Conservation (phyloP, 1,284 basidiomycete genomes). For the Ceratobasidium theobromae region DNA sequence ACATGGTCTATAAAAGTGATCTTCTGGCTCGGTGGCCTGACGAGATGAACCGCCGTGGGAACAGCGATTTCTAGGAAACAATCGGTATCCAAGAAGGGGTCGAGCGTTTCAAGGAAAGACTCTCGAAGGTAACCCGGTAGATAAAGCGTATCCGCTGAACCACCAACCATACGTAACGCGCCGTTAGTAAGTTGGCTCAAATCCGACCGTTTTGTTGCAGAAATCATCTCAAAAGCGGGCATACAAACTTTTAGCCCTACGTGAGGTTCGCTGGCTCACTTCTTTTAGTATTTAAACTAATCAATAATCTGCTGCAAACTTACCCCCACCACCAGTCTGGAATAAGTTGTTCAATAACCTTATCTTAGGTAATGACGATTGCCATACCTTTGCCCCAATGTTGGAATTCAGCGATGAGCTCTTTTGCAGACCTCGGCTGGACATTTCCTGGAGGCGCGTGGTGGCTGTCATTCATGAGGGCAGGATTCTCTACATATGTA, state of each 20-base stretch:
- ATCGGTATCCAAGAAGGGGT: conserved; percentile 50
- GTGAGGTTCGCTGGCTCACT: conserved; percentile 38
- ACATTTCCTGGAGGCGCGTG: conserved; percentile 33
- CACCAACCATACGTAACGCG: conserved; percentile 49
- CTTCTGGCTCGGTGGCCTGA: conserved; percentile 45
- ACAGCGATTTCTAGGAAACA: conserved; percentile 55
- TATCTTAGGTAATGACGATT: no score
- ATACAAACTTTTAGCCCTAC: conserved; percentile 51
- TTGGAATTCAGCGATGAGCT: conserved; percentile 25
- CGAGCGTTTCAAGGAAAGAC: conserved; percentile 49
- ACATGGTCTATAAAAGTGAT: conserved; percentile 53
- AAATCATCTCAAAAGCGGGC: conserved; percentile 46
- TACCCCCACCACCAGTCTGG: conserved; percentile 35
- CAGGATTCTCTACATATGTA: conserved; percentile 31
- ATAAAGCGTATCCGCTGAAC: conserved; percentile 55
- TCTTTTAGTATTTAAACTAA: not conserved
- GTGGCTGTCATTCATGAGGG: conserved; percentile 13
- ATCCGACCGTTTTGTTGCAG: conserved; percentile 44
- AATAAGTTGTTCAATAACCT: not conserved
- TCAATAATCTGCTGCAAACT: not conserved
- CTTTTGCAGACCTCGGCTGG: conserved; percentile 25
- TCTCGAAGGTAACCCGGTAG: conserved; percentile 48
- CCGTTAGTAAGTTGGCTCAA: conserved; percentile 45
- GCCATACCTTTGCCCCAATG: conserved; percentile 27
- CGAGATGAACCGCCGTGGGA: conserved; percentile 51